phyloP scores from a whole-genome alignment of 768 basidiomycete genomes.

The Mycena venus region DNA sequence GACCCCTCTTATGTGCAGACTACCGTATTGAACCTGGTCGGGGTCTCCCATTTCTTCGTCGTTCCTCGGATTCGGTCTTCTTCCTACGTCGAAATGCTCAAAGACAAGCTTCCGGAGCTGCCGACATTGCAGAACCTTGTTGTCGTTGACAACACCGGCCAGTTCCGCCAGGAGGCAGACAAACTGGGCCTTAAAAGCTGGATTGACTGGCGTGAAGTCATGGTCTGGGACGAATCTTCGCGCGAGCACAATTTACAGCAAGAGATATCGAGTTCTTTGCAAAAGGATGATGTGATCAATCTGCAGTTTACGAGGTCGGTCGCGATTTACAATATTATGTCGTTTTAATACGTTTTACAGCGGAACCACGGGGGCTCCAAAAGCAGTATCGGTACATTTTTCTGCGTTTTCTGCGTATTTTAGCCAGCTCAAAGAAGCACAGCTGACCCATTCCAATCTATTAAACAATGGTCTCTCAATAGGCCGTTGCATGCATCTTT shows the following conservation, averaged over 20 bases:
- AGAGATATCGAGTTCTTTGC: constrained; percentile 54
- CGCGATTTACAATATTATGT: constrained; percentile 38
- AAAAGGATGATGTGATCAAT: constrained; percentile 82
- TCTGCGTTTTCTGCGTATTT: background rate
- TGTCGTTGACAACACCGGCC: constrained; percentile 72
- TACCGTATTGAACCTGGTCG: constrained; percentile 71
- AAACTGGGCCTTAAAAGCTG: constrained; percentile 60
- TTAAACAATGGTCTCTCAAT: constrained; percentile 84
- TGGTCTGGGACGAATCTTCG: constrained; percentile 75
- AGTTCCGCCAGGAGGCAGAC: constrained; percentile 52
- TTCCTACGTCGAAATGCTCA: constrained; percentile 71
- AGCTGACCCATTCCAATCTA: constrained; percentile 86
- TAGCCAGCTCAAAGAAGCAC: background rate
- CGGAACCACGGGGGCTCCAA: constrained; percentile 85
- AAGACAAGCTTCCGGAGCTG: constrained; percentile 70
- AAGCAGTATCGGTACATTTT: constrained; percentile 82
- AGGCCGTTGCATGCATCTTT: constrained; percentile 78
- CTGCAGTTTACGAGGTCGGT: constrained; percentile 87
- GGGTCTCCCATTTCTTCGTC: constrained; percentile 77
- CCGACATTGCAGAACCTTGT: constrained; percentile 67
- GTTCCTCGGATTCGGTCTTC: constrained; percentile 79
- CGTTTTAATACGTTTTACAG: constrained; percentile 50
- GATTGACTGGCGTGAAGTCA: constrained; percentile 79
- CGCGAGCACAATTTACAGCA: constrained; percentile 58
- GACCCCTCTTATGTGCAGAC: constrained; percentile 55